These are phyloP conservation scores for Solanum habrochaites DNA, from an alignment of 257 asterid genomes.

Conservation along the genomic window DNA sequence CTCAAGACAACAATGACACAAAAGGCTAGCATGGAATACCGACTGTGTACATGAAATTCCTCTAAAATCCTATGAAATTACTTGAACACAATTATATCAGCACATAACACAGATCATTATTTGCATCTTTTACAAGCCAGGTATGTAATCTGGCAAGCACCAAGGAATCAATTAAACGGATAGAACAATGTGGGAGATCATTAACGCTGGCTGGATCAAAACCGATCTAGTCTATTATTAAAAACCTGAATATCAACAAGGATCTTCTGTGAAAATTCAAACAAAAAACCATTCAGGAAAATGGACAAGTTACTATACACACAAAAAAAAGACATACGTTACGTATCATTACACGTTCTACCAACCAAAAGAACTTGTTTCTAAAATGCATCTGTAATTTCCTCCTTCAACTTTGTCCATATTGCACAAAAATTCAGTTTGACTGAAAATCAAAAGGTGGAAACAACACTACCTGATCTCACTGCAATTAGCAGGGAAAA, in stretches of 20 bases:
- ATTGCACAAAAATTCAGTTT: not conserved
- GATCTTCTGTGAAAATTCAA: not conserved
- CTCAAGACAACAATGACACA: not conserved
- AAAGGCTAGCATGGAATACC: not conserved
- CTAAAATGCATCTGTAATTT: not conserved
- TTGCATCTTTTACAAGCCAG: not conserved
- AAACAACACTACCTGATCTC: slow-evolving; percentile 49
- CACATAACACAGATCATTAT: not conserved
- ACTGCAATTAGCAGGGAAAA: slow-evolving; percentile 60
- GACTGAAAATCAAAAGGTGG: not conserved
- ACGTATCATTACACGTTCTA: not conserved
- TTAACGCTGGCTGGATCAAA: not conserved
- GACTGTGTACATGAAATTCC: not conserved
- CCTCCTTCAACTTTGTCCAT: not conserved
- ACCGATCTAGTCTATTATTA: not conserved
- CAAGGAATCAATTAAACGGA: not conserved
- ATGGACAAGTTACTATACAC: not conserved
- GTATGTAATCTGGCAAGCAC: not conserved
- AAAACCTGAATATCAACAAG: not conserved
- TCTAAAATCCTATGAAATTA: not conserved
- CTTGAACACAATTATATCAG: not conserved
- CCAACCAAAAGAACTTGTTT: not conserved
- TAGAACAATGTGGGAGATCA: not conserved
- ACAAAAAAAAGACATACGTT: not conserved
- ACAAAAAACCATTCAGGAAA: not conserved